These are phyloP conservation scores for Rhodotorula sp. DNA, from an alignment of 1,284 basidiomycete species.

Conservation along the genomic window DNA sequence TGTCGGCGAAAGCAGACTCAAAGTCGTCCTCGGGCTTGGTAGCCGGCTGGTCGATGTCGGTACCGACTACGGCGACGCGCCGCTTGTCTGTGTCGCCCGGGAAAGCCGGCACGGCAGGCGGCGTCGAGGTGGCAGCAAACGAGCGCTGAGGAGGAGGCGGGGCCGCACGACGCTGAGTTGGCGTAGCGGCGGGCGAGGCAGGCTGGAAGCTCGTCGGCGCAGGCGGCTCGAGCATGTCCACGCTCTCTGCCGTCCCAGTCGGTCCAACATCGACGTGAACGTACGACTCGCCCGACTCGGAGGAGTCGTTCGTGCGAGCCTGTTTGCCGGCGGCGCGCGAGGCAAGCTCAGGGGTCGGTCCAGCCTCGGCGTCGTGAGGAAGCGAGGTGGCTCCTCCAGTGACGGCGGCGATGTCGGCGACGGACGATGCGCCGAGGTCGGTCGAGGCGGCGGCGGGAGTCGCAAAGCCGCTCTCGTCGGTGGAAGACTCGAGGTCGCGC, in stretches of 20 bases:
- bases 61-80: background rate
- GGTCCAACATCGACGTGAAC: slow-evolving; percentile 23
- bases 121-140: background rate
- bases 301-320: slow-evolving; percentile 4
- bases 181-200: background rate
- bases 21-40: slow-evolving; percentile 34
- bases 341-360: background rate
- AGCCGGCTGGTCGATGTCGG: background rate
- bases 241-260: slow-evolving; percentile 1
- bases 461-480: background rate
- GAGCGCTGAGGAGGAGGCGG: slow-evolving; percentile 16
- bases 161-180: slow-evolving; percentile 11
- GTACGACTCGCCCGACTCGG: slow-evolving; percentile 18
- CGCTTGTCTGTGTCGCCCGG: background rate
- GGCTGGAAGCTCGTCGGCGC: slow-evolving; percentile 13
- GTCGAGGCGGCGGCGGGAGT: background rate
- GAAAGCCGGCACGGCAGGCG: background rate
- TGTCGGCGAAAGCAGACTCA: slow-evolving; percentile 37
- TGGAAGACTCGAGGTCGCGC: background rate
- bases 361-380: background rate
- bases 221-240: slow-evolving; percentile 5
- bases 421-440: slow-evolving; percentile 5
- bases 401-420: slow-evolving; percentile 1
- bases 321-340: background rate
- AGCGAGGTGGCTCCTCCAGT: background rate